Evolutionary conservation across 192 early-diverging fungal species (phyloP), one percentile per base, ranked within the genome.

Genomic region (Entomortierella parvispora): DNA sequence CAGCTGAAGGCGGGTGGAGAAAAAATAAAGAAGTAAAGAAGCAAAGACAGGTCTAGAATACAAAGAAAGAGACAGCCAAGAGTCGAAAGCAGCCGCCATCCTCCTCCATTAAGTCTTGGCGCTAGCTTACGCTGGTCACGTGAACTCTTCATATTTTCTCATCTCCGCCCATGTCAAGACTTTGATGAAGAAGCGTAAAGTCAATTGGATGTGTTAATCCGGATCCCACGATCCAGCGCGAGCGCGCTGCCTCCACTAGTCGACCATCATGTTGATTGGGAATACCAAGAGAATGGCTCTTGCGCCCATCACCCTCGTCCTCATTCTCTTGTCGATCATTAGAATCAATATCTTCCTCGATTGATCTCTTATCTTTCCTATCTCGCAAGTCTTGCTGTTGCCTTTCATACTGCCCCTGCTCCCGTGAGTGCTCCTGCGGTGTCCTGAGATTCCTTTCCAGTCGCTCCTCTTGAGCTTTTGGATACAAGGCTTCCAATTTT

Each of bases 151-250:
- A 15, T 2, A 32, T 63, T 42, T 28, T 63, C 31, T 23, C 54
- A 29, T 71, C 61, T 11, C 40, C 34, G 22, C 62, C 74, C 6
- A 37, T n/a, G n/a, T n/a, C 55, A 10, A 77, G 61, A 11, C 58
- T 53, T 22, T 68, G 65, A 20, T 64, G 57, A 18, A 77, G 25
- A 22, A 68, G 20, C 3, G 58, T 43, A 33, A 77, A 77, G 12
- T 77, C 74, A 17, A 68, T 65, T 0, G 74, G 54, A 17, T 64
- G 74, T 0, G 65, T 67, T n/a, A 77, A 37, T 33, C 74, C 74
- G 0, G 74, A 77, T 0, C 58, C 74, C 0, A 77, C 48, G 11
- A 77, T 65, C 74, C 74, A 77, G 15, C 49, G 66, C 14, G 74
- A 58, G 5, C 32, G n/a, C 0, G 18, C 31, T 11, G 20, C 18